A percentile compares a stretch with the other conserved stretches of the same genome.
Conservation (phyloP, 2,329 filamentous ascomycete species). For the Clonostachys rosea region DNA sequence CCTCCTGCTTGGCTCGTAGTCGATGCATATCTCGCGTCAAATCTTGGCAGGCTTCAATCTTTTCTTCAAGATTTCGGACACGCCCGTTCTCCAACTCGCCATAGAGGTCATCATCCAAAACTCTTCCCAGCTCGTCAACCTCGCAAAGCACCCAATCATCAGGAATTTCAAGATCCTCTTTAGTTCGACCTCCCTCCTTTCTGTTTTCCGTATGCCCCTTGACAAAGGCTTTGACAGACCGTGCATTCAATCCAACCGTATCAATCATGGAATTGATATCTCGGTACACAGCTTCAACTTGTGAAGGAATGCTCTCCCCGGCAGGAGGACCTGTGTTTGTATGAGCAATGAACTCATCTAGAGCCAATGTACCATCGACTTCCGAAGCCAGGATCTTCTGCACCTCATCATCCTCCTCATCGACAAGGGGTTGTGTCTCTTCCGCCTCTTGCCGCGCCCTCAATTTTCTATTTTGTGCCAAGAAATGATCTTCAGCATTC, state of each 20-base stretch:
- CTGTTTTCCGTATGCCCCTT: conserved; percentile 58
- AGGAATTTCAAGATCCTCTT: conserved; percentile 63
- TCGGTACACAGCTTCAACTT: conserved; percentile 65
- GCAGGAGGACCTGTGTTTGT: conserved; percentile 47
- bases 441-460: conserved; percentile 53
- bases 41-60: conserved; percentile 63
- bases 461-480: conserved; percentile 44
- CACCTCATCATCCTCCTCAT: conserved; percentile 67
- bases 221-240: conserved; percentile 61
- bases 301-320: conserved; percentile 53
- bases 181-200: conserved; percentile 49
- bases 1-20: conserved; percentile 71
- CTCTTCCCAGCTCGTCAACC: conserved; percentile 60
- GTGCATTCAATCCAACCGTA: conserved; percentile 77
- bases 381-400: conserved; percentile 58
- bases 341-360: conserved; percentile 66
- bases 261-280: conserved; percentile 95
- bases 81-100: conserved; percentile 61
- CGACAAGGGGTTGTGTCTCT: conserved; percentile 51
- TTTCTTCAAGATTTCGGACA: conserved; percentile 63
- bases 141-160: conserved; percentile 75
- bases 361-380: conserved; percentile 52
- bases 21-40: conserved; percentile 66
- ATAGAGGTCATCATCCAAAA: conserved; percentile 62
- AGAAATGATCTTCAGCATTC: conserved; percentile 39